Evolutionary conservation across 371 early-diverging fungal genomes (phyloP), one percentile per base, ranked within the genome.

Genomic region (Mortierella polycephala): DNA sequence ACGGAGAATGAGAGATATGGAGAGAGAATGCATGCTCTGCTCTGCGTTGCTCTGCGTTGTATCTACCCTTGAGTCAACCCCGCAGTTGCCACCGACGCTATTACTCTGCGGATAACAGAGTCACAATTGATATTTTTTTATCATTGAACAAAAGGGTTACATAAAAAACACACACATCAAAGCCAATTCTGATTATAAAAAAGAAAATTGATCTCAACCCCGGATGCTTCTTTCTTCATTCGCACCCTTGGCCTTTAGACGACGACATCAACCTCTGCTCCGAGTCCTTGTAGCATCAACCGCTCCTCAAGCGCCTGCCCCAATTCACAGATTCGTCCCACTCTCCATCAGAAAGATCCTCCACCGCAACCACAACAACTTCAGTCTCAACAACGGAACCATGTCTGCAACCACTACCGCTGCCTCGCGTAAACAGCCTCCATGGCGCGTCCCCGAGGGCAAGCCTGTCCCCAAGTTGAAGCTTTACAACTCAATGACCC

Each of bases 401-500:
- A 60, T 45, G 18, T 47, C 76, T 37, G 39, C 69, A 39, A 41
- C 63, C 47, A 44, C 46, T 49, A 42, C 71, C 56, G 40, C 56
- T 8, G 55, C 67, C 65, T 67, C 71, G 56, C 77, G 77, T 41
- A 71, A 71, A 56, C 77, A 76, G 58, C 77, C 77, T n/a, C 67
- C 67, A 67, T 76, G 77, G 77, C 77, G 67, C 64, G 64, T 67
- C 13, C 77, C 77, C 49, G 71, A 63, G 57, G 68, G 55, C 18
- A 76, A 67, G 52, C 65, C 77, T 39, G 71, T 71, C 18, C 87
- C 88, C 23, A 82, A 63, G 58, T 83, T 89, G 21, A 80, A 81
- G 67, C 64, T 88, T 44, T 72, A 81, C 81, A 88, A 88, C 83
- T 85, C 89, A 37, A 81, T 84, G 77, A 84, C 84, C 11, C 82